Conservation (phyloP, 805 yeast species). For the Groenewaldozyma salmanticensis region DNA sequence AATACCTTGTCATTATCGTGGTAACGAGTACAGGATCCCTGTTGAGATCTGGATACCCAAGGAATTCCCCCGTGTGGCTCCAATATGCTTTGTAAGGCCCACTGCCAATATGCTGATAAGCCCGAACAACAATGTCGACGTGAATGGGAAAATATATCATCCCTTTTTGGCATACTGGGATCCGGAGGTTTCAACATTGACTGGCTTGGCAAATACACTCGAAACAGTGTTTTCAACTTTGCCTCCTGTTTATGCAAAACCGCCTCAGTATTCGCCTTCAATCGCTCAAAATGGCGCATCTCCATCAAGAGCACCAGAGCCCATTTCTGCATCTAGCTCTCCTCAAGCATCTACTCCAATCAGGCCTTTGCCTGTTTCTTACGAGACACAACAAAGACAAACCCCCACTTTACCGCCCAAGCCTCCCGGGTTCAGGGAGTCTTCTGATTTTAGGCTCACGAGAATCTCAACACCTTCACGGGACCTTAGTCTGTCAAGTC, state of each 20-base stretch:
- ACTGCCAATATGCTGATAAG: constrained; percentile 38
- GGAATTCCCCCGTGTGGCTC: constrained; percentile 58
- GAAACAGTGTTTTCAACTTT: constrained; percentile 31
- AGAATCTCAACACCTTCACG: not conserved
- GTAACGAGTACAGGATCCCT: constrained; percentile 37
- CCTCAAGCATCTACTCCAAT: not conserved
- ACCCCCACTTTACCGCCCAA: constrained; percentile 4
- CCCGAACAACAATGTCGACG: constrained; percentile 59
- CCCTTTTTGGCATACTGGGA: constrained; percentile 59
- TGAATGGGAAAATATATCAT: constrained; percentile 61
- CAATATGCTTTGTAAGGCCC: constrained; percentile 54
- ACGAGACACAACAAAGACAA: not conserved
- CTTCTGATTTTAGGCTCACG: too few species aligned
- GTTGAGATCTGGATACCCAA: constrained; percentile 71
- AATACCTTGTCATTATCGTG: constrained; percentile 29
- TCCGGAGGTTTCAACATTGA: constrained; percentile 24
- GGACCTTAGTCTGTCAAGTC: not conserved
- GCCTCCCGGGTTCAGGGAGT: not conserved
- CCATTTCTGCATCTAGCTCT: constrained; percentile 1
- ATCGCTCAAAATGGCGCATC: not conserved
- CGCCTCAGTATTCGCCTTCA: constrained; percentile 10
- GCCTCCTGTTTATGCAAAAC: constrained; percentile 37
- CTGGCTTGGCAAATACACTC: constrained; percentile 27
- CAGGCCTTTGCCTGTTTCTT: not conserved
- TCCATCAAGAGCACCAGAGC: not conserved